Base-by-base conservation (phyloP, 73 alveolate genomes). In the Paramecium biaurelia region DNA sequence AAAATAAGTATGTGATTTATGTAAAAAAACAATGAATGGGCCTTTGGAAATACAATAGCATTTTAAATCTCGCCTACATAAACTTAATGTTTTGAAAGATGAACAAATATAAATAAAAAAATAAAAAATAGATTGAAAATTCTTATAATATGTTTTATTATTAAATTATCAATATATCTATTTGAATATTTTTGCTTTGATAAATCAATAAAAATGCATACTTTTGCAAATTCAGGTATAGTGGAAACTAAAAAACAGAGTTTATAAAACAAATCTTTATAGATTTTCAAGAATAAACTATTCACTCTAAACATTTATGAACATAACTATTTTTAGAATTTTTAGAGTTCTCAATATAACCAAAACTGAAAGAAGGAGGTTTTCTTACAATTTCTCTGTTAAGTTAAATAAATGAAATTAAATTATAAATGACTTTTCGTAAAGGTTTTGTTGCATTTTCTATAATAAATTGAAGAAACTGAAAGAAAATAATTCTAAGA, bases 1-100 rank as follows among this genome's bases (percentile, higher is more conserved):
- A 57, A 89, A 89, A 35, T 26, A 89, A 14, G 45, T 30, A 7
- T 89, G 94, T 45, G 94, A 89, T 11, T 24, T 89, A 4, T 89
- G 94, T 10, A 70, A 89, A 2, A 70, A 70, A 45, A 35, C 34
- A 23, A 42, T 43, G 41, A 37, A 70, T 72, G 94, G 94, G 8
- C 90, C 76, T 23, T 42, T 43, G 10, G 90, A 79, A 34, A 24
- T 38, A 79, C 26, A 79, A 79, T 45, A 79, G 47, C 90, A 79
- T 45, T 79, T 24, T 41, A 79, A 34, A 24, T 79, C 90, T 24
- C 70, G 56, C 9, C 1, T 5, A n/a, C 90, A 79, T 79, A 41
- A 26, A 35, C n/a, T 53, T 53, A 53, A 53, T 53, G 30, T 53
- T 18, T 15, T 15, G 11, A 53, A 53, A 53, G 68, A 53, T 18